Base-by-base conservation (phyloP, 306 rosid species). In the Cucurbita maxima region DNA sequence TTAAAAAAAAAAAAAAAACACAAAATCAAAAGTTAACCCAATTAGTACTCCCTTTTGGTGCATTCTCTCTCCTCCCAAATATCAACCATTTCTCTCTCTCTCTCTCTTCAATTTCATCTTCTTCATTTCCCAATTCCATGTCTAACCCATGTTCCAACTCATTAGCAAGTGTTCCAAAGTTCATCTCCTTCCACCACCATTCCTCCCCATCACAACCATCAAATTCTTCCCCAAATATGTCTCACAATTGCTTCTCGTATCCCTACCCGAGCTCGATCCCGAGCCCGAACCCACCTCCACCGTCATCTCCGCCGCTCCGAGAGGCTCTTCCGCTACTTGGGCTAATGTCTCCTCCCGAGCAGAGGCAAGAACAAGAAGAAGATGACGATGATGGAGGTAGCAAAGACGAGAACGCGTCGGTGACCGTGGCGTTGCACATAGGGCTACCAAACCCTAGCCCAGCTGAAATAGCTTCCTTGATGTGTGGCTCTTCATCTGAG, bases 401-500 rank as follows among this genome's bases (percentile, higher is more conserved):
- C 6, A 55, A 13, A 6, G 58, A 50, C 6, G 13, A 51, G 0
- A 54, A 37, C 4, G 71, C 16, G 20, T 68, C 56, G 2, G 73
- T 75, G 8, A 75, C 71, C 8, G 72, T 75, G 8, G 78, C 78
- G 3, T 47, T 75, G 11, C 78, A 60, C 55, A 75, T 75, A 59
- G 78, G 78, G 59, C 41, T 75, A 34, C 78, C 78, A 0, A 60
- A 59, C 71, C 78, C 71, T 75, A 75, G 78, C 47, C n/a, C 71
- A 0, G 72, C 36, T 6, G 78, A 75, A 47, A 48, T 75, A 4
- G 71, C 60, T 8, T 44, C 97, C 36, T 75, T 90, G 38, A 82
- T 93, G 63, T 89, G 91, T 36, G 86, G 86, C 72, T 71, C 77
- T 74, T 86, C 92, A 15, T 62, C 90, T 10, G 89, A 81, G 64